These are phyloP conservation scores for Aeminium ludgeri DNA, from an alignment of 495 filamentous ascomycete genomes.

Conservation along the genomic window DNA sequence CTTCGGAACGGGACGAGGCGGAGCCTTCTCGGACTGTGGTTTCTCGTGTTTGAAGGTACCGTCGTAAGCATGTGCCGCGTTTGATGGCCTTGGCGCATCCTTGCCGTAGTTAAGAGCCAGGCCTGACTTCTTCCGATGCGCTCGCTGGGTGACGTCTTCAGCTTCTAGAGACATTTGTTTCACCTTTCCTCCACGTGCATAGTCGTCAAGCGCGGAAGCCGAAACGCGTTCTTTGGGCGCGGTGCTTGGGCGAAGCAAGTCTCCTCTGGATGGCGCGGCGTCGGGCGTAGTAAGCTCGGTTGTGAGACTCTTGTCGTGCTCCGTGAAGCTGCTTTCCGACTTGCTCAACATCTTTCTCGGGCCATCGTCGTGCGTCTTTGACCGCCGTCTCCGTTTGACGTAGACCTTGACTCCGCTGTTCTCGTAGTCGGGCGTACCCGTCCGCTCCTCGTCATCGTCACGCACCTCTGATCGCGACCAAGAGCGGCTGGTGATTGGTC, in stretches of 20 bases:
- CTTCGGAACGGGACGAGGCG: neutral
- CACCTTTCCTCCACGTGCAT: neutral
- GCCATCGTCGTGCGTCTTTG: conserved; percentile 4
- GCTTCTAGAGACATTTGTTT: neutral
- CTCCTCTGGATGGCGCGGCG: conserved; percentile 3
- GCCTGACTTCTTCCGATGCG: neutral
- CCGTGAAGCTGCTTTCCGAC: conserved; percentile 13
- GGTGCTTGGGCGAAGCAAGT: neutral
- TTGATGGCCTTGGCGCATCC: no score
- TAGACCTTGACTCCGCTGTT: conserved; percentile 15
- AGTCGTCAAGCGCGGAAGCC: neutral
- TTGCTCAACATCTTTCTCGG: neutral
- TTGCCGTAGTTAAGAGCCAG: no score
- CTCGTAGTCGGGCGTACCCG: conserved; percentile 12
- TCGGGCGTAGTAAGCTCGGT: conserved; percentile 12
- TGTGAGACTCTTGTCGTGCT: neutral
- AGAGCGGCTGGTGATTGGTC: conserved; percentile 5
- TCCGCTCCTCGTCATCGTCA: conserved; percentile 1
- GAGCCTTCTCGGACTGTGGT: no score
- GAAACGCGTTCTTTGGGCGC: neutral
- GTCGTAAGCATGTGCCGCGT: no score
- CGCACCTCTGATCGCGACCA: conserved; percentile 2
- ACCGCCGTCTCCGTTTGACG: conserved; percentile 12
- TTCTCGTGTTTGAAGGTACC: no score
- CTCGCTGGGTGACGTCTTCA: neutral